phyloP scores from a whole-genome alignment of 306 rosid genomes.

The Mimosa pudica region DNA sequence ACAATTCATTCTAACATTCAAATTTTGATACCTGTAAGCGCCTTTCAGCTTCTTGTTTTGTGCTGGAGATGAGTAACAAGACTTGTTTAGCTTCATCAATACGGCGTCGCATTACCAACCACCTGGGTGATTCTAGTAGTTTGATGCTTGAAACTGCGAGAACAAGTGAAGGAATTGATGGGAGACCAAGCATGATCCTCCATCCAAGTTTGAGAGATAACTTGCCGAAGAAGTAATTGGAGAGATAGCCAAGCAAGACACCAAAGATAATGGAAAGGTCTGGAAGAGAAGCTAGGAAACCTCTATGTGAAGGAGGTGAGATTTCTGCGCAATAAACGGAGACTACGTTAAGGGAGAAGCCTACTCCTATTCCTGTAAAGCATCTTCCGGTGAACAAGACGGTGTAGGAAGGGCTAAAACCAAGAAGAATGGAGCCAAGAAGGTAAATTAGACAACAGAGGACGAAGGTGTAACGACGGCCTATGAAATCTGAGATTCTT shows the following conservation, averaged over 20 bases:
- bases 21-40: background rate
- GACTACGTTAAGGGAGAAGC: constrained; percentile 60
- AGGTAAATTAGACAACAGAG: constrained; percentile 47
- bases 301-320: constrained; percentile 47
- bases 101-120: background rate
- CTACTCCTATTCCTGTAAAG: constrained; percentile 56
- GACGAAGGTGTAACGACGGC: constrained; percentile 55
- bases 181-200: constrained; percentile 60
- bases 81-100: background rate
- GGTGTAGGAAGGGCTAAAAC: constrained; percentile 50
- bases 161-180: constrained; percentile 52
- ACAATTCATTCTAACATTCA: too few relatives aligned
- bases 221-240: constrained; percentile 47
- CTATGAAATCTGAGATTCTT: constrained; percentile 54
- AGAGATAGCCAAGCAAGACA: constrained; percentile 48
- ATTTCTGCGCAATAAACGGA: constrained; percentile 70
- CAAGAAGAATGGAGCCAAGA: constrained; percentile 52
- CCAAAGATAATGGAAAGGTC: constrained; percentile 58
- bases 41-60: background rate
- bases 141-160: constrained; percentile 36
- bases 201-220: constrained; percentile 46
- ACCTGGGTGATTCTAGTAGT: constrained; percentile 44
- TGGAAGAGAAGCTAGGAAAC: constrained; percentile 53
- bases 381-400: constrained; percentile 48
- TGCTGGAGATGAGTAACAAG: background rate